Evolutionary conservation across 1,284 basidiomycete species (phyloP), one percentile per base, ranked within the genome.

Genomic region (Malassezia equina): DNA sequence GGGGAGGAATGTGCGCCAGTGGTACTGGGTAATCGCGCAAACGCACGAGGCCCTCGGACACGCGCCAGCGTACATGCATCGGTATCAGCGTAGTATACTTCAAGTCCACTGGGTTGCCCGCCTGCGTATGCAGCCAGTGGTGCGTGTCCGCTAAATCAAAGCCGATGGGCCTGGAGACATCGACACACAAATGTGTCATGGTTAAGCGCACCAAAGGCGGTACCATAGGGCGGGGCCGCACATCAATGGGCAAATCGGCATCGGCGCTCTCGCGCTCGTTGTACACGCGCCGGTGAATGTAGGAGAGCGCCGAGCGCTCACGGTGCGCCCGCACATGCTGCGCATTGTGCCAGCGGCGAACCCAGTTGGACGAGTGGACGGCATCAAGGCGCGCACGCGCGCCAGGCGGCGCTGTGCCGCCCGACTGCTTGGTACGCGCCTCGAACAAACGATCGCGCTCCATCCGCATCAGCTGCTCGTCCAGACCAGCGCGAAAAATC

Each of bases 51-150:
- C 84, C 76, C 24, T 83, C 81, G 2, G 80, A 79, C 59, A 89
- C 79, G 9, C 82, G 79, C 77, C 88, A 83, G 24, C 81, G 79
- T 32, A 96, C 75, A 66, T 90, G 84, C 64, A 95, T 76, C 1
- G 93, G 91, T 4, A 95, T 76, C 56, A 95, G 79, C 27, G 95
- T 78, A 11, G 87, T 85, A 73, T 85, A 95, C 60, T 81, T 69
- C 0, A 84, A 84, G 56, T 86, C 81, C 34, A 75, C 77, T 1
- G 88, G 88, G 42, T 90, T 73, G 7, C 85, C 85, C 17, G 88
- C 88, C 59, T 85, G 81, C 46, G 83, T 79, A 58, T 82, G 69
- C 39, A 90, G 76, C 75, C 88, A 93, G 59, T 85, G 80, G 9
- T 83, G 66, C 15, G 91, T 77, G 2, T 79, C 72, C 13, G 54